A percentile compares a stretch with the other conserved stretches of the same genome.
Conservation (phyloP, 306 rosid species). For the Sicyos edulis region DNA sequence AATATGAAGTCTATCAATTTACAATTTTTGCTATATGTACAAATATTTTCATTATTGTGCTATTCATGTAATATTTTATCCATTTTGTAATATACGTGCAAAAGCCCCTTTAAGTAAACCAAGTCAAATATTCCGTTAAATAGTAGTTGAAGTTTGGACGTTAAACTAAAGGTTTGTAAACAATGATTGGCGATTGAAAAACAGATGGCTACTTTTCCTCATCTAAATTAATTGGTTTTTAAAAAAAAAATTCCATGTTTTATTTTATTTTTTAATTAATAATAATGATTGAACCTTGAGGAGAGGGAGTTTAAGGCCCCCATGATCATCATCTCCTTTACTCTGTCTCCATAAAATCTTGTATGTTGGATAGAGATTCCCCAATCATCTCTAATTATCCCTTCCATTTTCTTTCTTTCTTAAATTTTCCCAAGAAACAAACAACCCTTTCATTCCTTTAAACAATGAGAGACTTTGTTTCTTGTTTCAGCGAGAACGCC, state of each 20-base stretch:
- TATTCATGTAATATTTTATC: too few relatives aligned
- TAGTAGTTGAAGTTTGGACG: background rate
- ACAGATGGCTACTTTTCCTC: conserved; percentile 12
- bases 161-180: background rate
- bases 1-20: too few relatives aligned
- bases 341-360: background rate
- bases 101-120: too few relatives aligned
- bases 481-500: conserved; percentile 80
- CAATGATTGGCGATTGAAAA: conserved; percentile 14
- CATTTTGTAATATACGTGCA: too few relatives aligned
- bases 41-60: too few relatives aligned
- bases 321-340: conserved; percentile 33
- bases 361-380: too few relatives aligned
- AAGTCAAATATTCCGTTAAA: background rate
- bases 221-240: background rate
- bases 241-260: background rate
- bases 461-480: conserved; percentile 67
- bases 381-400: background rate
- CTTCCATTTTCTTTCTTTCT: background rate
- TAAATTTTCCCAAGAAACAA: too few relatives aligned
- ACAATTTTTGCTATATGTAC: too few relatives aligned
- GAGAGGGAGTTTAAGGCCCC: conserved; percentile 22
- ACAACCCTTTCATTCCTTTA: background rate
- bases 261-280: background rate
- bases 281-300: conserved; percentile 14